phyloP scores from a whole-genome alignment of 75 land plant species.

The Gnetum montanum region DNA sequence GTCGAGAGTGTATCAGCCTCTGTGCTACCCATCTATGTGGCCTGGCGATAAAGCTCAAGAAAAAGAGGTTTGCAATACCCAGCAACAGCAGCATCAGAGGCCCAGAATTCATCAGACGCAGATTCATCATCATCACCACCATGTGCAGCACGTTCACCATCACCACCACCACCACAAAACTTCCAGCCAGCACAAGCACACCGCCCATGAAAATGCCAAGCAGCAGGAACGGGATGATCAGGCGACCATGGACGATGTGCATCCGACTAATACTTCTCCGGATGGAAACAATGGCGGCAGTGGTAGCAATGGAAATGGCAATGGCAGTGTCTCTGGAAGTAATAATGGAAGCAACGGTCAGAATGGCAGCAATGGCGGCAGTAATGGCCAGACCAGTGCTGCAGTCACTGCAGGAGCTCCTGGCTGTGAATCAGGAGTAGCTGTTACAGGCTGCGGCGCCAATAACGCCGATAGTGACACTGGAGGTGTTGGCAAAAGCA shows the following conservation, averaged over 20 bases:
- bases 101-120: slow-evolving; percentile 32
- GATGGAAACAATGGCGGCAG: slow-evolving; percentile 40
- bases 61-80: no score
- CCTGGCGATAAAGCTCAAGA: slow-evolving; percentile 12
- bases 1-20: slow-evolving; percentile 8
- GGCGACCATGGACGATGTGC: slow-evolving; percentile 25
- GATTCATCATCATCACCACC: slow-evolving; percentile 45
- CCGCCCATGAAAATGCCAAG: slow-evolving; percentile 11
- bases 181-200: slow-evolving; percentile 19
- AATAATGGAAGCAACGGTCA: slow-evolving; percentile 68
- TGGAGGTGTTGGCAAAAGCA: slow-evolving; percentile 19
- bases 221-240: slow-evolving; percentile 49
- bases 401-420: slow-evolving; percentile 26
- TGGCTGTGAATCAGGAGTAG: slow-evolving; percentile 7
- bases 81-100: slow-evolving; percentile 17
- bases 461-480: slow-evolving; percentile 38
- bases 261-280: slow-evolving; percentile 4
- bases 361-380: slow-evolving; percentile 55
- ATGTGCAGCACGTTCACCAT: slow-evolving; percentile 24
- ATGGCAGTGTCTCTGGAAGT: slow-evolving; percentile 55
- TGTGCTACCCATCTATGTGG: no score
- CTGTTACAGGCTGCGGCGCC: no score
- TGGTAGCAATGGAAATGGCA: slow-evolving; percentile 40
- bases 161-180: slow-evolving; percentile 26
- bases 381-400: slow-evolving; percentile 25